Percentiles rank a stretch among this genome's conserved stretches.
Conservation (phyloP, 1,284 basidiomycete genomes). For the Cerioporus squamosus region DNA sequence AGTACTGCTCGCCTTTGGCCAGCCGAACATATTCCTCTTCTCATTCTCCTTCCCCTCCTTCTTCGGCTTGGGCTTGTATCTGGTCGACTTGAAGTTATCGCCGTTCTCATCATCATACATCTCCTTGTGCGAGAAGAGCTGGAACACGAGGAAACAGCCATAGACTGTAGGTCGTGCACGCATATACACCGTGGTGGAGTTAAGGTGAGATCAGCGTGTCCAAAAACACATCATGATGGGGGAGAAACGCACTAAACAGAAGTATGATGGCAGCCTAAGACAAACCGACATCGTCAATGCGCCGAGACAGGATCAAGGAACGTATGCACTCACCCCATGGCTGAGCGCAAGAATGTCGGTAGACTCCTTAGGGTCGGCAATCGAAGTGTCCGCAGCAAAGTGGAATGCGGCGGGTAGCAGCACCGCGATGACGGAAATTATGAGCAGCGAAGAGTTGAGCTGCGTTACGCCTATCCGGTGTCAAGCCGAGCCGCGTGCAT, state of each 20-base stretch:
- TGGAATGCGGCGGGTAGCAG: slow-evolving; percentile 72
- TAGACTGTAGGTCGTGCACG: slow-evolving; percentile 54
- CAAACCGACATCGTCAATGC: slow-evolving; percentile 7
- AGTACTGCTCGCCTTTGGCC: not conserved
- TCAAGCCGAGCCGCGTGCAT: not conserved
- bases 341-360: slow-evolving; percentile 72
- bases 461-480: slow-evolving; percentile 67
- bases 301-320: not conserved
- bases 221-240: not conserved
- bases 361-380: slow-evolving; percentile 37
- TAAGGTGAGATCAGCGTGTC: not conserved
- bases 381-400: slow-evolving; percentile 37
- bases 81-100: slow-evolving; percentile 42
- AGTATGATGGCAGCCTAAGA: slow-evolving; percentile 76
- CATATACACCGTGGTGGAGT: too few relatives aligned
- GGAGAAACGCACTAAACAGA: slow-evolving; percentile 62
- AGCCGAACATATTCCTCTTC: not conserved
- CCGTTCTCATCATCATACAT: slow-evolving; percentile 63
- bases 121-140: slow-evolving; percentile 82
- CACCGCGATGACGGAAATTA: slow-evolving; percentile 80
- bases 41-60: not conserved
- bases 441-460: slow-evolving; percentile 80
- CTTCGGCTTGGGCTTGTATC: slow-evolving; percentile 33
- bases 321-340: slow-evolving; percentile 65
- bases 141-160: slow-evolving; percentile 78